Base-by-base conservation (phyloP, 2,329 filamentous ascomycete species). In the Pseudogymnoascus destructans region DNA sequence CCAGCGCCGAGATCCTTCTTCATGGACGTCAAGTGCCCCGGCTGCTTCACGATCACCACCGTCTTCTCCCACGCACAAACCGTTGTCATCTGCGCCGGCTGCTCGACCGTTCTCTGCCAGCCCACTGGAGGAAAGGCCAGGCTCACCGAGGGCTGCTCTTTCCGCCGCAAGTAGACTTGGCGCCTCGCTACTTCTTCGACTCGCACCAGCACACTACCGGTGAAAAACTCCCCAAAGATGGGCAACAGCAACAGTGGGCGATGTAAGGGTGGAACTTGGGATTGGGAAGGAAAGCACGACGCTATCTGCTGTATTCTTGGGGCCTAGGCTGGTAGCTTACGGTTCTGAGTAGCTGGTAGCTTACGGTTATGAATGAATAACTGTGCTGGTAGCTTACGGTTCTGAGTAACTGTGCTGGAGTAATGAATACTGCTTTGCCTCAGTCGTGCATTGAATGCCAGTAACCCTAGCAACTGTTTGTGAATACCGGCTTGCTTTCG, bases 1-100 rank as follows among this genome's bases (percentile, higher is more conserved):
- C 93, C 93, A 72, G 86, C 84, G 67, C 93, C 93, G 72, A 89
- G 93, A 76, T 97, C 92, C 69, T 98, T 97, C 88, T 98, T 98
- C 89, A 98, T 98, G 93, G 93, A 98, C 76, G 93, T 98, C 82
- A 98, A 98, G 87, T 98, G 93, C 88, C 93, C 93, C 75, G 93
- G 93, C 73, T 98, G 93, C 89, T 98, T 97, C 87, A 96, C 91
- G 77, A 98, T 98, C 85, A 98, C 93, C 77, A 98, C 93, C 77
- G 93, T 98, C 79, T 98, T 97, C 89, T 97, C 92, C 66, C 93
- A 98, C 84, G 93, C 93, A 77, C 93, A 98, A 84, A 98, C 93
- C 75, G 93, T 98, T 76, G 93, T 98, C 77, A 95, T 97, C 84
- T 98, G 93, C 87, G 90, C 90, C 74, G 93, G 93, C 72, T 98